Evolutionary conservation across 495 filamentous ascomycete genomes (phyloP).

Genomic region (Amniculicola lignicola): DNA sequence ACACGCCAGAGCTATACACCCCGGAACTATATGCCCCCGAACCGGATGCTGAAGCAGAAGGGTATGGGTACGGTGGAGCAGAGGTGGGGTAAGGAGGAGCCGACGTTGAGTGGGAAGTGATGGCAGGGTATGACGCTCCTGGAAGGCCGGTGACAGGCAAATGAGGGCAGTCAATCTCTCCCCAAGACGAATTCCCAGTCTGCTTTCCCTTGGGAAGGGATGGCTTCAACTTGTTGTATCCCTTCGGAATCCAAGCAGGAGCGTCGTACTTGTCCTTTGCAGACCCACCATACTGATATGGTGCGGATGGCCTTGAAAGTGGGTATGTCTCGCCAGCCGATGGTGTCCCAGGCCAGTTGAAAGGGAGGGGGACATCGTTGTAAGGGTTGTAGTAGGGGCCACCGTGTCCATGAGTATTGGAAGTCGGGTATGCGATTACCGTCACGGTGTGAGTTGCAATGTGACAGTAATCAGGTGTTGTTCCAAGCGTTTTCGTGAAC

Average conservation of each 20-base stretch:
- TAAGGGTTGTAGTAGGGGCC: constrained; percentile 32
- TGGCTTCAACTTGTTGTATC: constrained; percentile 16
- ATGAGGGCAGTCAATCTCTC: constrained; percentile 28
- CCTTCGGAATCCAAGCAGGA: constrained; percentile 31
- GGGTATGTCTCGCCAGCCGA: constrained; percentile 9
- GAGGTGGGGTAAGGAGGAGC: constrained; percentile 2
- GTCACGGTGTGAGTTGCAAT: constrained; percentile 12
- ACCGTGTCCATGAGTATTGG: constrained; percentile 17
- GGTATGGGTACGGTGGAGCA: background rate
- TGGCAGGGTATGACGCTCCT: constrained; percentile 4
- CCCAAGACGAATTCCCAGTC: constrained; percentile 31
- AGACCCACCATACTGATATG: constrained; percentile 24
- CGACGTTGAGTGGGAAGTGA: background rate
- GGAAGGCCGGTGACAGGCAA: constrained; percentile 20
- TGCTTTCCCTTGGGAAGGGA: constrained; percentile 22
- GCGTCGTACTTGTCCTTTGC: constrained; percentile 17
- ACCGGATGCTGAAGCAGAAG: background rate
- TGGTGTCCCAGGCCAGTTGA: constrained; percentile 22
- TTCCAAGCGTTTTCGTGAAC: background rate
- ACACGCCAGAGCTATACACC: background rate
- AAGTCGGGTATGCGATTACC: constrained; percentile 5
- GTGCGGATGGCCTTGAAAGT: constrained; percentile 12
- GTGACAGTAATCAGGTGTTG: background rate
- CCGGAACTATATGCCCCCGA: background rate
- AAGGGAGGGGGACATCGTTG: constrained; percentile 22